phyloP scores from a whole-genome alignment of 805 yeast genomes.

The Yamadazyma endophytica region DNA sequence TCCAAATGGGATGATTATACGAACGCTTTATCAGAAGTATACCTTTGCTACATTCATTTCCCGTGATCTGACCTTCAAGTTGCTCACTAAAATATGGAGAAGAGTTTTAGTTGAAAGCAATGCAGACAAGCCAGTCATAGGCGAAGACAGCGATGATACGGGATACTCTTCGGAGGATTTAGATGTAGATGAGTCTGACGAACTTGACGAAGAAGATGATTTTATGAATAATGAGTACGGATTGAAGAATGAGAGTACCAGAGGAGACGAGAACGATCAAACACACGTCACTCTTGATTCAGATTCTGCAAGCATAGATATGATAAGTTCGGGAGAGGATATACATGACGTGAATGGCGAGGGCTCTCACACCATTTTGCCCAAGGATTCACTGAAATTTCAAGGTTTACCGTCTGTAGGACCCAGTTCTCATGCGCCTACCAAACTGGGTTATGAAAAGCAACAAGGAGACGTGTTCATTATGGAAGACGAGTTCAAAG shows the following conservation, averaged over 20 bases:
- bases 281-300: background rate
- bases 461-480: constrained; percentile 52
- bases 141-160: constrained; percentile 12
- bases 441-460: constrained; percentile 41
- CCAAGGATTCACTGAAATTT: constrained; percentile 8
- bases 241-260: background rate
- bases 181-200: constrained; percentile 7
- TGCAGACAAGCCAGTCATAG: constrained; percentile 1
- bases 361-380: background rate
- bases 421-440: constrained; percentile 48
- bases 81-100: constrained; percentile 63
- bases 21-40: constrained; percentile 59
- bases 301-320: background rate
- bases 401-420: constrained; percentile 41
- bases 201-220: constrained; percentile 3
- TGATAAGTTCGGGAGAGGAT: background rate
- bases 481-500: constrained; percentile 48
- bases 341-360: background rate
- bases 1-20: constrained; percentile 64
- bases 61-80: constrained; percentile 50
- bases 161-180: constrained; percentile 14
- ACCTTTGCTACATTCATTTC: constrained; percentile 63
- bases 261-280: constrained; percentile 1
- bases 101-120: constrained; percentile 21
- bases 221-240: constrained; percentile 1